Evolutionary conservation across 116 monocot genomes (phyloP), one percentile per base, ranked within the genome.

Genomic region (Phalaenopsis hybrid): DNA sequence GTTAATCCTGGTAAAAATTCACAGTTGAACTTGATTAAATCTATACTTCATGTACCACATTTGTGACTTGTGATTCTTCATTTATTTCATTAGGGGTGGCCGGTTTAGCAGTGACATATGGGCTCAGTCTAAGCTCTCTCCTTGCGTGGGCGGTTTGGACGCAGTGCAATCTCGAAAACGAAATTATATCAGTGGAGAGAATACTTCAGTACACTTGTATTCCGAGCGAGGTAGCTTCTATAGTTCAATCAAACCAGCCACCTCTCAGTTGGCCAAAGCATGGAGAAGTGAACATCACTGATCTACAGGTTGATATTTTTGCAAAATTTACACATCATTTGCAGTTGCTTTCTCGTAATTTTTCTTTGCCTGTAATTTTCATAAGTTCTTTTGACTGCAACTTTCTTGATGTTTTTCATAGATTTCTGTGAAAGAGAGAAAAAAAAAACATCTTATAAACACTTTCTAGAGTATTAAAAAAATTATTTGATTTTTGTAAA

Each of bases 141-240:
- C 83, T 87, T 76, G 58, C 84, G 12, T 81, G 63, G 57, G 74
- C 82, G 70, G 82, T 93, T 23, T 86, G 87, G 87, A 87, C 68
- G 74, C 8, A 87, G 21, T 93, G 91, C 74, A 78, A 77, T 68
- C 65, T 88, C 16, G 93, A 91, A 79, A 93, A 91, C 65, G 83
- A 86, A 44, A 91, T 91, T 12, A 87, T 93, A 46, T 93, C 91
- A 34, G 91, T 93, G 4, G 93, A 93, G 70, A 85, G 91, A 79
- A 86, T 93, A 79, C 57, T 86, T 48, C 93, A 93, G 46, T 93
- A 93, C 77, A 86, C 82, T 4, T 48, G 59, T 37, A 89, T 91
- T 83, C 81, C 84, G 33, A 79, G 83, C 50, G 91, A 93, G 57
- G 82, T 91, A 7, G 86, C 89, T 11, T 74, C 83, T 57, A 18